Percentiles rank a stretch among this genome's conserved stretches.
Conservation (phyloP, 2,329 filamentous ascomycete species). For the Sclerotinia borealis region DNA sequence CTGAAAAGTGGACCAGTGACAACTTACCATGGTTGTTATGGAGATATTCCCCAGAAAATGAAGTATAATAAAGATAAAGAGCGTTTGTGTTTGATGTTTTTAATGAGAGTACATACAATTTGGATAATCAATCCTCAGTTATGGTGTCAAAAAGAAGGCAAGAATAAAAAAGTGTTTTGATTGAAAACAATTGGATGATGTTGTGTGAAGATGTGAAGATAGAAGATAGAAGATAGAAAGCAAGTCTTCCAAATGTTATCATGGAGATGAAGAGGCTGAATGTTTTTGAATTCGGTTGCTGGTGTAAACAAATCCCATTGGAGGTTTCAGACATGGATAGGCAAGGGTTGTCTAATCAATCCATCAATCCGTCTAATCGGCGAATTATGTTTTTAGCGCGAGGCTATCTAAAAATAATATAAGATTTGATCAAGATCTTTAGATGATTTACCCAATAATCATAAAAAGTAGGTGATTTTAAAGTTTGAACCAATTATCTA, state of each 20-base stretch:
- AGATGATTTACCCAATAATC: background rate
- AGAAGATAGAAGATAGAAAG: background rate
- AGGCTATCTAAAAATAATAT: background rate
- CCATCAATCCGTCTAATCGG: background rate
- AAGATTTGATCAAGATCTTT: background rate
- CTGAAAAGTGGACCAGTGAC: slow-evolving; percentile 10
- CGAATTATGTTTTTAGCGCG: background rate
- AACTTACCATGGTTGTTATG: slow-evolving; percentile 14
- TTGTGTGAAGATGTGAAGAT: background rate
- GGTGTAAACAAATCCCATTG: slow-evolving; percentile 9
- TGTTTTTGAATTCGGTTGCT: slow-evolving; percentile 8
- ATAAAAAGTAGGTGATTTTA: background rate
- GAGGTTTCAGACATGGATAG: background rate
- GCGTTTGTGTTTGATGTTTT: background rate
- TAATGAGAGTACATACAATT: background rate
- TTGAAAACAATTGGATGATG: background rate
- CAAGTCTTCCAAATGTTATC: too few relatives aligned
- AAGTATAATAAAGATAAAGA: background rate
- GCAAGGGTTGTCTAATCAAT: background rate
- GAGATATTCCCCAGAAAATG: slow-evolving; percentile 4
- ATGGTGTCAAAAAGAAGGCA: background rate
- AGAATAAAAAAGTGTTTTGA: background rate
- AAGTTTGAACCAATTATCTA: background rate
- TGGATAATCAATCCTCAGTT: background rate
- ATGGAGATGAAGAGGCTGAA: background rate